These are phyloP conservation scores for Apodospora peruviana DNA, from an alignment of 495 filamentous ascomycete genomes.

Conservation along the genomic window DNA sequence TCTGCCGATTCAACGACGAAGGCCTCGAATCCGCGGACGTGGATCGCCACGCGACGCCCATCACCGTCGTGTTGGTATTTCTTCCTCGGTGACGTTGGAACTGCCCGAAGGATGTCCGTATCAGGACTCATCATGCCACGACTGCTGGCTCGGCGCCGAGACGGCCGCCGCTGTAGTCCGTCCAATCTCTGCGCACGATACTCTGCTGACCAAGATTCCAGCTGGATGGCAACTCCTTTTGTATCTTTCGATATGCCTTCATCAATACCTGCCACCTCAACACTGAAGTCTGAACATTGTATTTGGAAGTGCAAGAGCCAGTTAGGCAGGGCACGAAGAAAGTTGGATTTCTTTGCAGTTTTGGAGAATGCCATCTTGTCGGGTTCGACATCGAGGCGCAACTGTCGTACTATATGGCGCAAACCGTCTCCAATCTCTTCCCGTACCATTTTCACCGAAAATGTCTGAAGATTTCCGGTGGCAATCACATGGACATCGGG, in stretches of 20 bases:
- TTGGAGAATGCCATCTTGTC: slow-evolving; percentile 51
- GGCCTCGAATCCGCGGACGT: slow-evolving; percentile 75
- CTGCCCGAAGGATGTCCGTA: slow-evolving; percentile 48
- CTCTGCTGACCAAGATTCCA: slow-evolving; percentile 87
- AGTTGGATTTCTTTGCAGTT: slow-evolving; percentile 49
- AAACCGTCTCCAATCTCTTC: slow-evolving; percentile 89
- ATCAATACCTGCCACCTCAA: slow-evolving; percentile 89
- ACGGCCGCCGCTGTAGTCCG: slow-evolving; percentile 39
- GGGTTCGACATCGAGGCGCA: slow-evolving; percentile 56
- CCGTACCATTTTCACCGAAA: slow-evolving; percentile 83
- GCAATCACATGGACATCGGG: slow-evolving; percentile 80
- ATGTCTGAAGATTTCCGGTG: slow-evolving; percentile 75
- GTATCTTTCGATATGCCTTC: slow-evolving; percentile 68
- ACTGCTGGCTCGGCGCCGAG: slow-evolving; percentile 54
- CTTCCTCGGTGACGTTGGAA: slow-evolving; percentile 57
- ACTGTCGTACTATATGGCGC: slow-evolving; percentile 80
- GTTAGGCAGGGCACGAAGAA: slow-evolving; percentile 68
- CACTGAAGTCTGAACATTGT: slow-evolving; percentile 79
- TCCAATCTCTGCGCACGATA: slow-evolving; percentile 79
- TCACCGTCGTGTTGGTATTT: slow-evolving; percentile 59
- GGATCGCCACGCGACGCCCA: slow-evolving; percentile 74
- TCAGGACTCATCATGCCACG: slow-evolving; percentile 53
- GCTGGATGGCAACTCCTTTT: slow-evolving; percentile 74
- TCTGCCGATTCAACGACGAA: slow-evolving; percentile 86
- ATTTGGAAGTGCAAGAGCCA: slow-evolving; percentile 84